Evolutionary conservation across 139 green algal species (phyloP).

Genomic region (Chlamydomonas applanata): DNA sequence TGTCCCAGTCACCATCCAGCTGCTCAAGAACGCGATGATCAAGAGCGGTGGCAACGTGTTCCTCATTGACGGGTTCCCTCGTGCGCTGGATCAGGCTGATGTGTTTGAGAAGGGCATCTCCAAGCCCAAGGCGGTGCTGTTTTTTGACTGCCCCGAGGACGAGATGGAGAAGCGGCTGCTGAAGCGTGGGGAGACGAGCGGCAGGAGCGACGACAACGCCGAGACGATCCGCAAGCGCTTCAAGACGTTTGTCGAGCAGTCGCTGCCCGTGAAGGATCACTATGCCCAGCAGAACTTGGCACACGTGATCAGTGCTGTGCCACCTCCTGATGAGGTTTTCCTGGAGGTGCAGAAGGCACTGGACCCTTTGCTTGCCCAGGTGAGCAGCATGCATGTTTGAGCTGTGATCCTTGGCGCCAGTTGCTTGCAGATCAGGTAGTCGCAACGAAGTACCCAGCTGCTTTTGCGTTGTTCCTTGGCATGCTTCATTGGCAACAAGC

Average conservation of each 20-base stretch:
- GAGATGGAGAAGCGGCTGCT: constrained; percentile 88
- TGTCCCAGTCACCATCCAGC: constrained; percentile 59
- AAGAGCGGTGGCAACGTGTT: constrained; percentile 60
- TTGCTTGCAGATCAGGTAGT: too few relatives aligned
- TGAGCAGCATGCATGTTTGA: too few relatives aligned
- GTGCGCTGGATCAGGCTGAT: constrained; percentile 77
- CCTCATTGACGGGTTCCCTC: constrained; percentile 92
- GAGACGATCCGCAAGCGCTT: constrained; percentile 96
- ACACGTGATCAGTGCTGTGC: constrained; percentile 26
- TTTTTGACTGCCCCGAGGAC: constrained; percentile 53
- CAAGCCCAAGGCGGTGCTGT: constrained; percentile 34
- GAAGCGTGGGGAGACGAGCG: constrained; percentile 19
- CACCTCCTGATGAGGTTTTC: constrained; percentile 26
- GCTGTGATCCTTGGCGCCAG: too few relatives aligned
- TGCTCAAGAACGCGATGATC: constrained; percentile 77
- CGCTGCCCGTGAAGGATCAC: constrained; percentile 75
- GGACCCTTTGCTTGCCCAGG: constrained; percentile 2
- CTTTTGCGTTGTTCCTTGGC: too few relatives aligned
- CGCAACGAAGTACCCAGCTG: too few relatives aligned
- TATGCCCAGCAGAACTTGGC: constrained; percentile 51
- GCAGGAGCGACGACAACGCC: constrained; percentile 90
- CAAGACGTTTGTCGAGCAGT: constrained; percentile 80
- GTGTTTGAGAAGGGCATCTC: constrained; percentile 65
- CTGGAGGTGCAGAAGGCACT: constrained; percentile 26
- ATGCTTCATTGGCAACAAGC: too few relatives aligned